Base-by-base conservation (phyloP, 2,329 filamentous ascomycete species). In the Microsporum audouinii region DNA sequence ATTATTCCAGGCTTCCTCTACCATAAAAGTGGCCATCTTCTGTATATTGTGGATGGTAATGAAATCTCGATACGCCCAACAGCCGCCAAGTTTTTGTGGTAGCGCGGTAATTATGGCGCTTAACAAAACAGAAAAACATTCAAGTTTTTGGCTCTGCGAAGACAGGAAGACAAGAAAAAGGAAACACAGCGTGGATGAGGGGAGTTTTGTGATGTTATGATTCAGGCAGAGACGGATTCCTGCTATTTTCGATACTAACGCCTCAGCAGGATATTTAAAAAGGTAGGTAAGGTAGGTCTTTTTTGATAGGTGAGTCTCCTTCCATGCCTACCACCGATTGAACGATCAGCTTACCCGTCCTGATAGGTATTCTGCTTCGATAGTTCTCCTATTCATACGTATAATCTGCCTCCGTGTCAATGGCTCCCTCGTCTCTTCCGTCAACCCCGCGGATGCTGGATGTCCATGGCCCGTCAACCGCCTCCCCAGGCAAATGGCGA, bases 401-500 rank as follows among this genome's bases (percentile, higher is more conserved):
- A 56, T 56, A 47, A 31, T 49, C 7, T 59, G 55, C 45, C 51
- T n/a, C 27, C n/a, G 45, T 8, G 43, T 63, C 67, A 68, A 76
- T 75, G 72, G 72, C 72, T 36, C 69, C 70, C 17, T 63, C 65
- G 62, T 66, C 71, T 12, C 64, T 66, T 69, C 82, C 65, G 64
- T 80, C 70, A 71, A 79, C 72, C 10, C 75, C 75, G 38, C 72
- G 68, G 63, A 68, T 71, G 39, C 66, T 71, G 55, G 63, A 66
- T 57, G 58, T 66, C 53, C 69, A 68, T 58, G 41, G 63, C 27
- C 56, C 62, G 10, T 51, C 66, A 57, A 70, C 70, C 6, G 72
- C 71, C 17, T 77, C 76, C 5, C 77, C 89, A 5, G 91, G 92
- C 60, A 89, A 86, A 71, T 99, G 94, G 92, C 84, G 86, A 70